phyloP scores from a whole-genome alignment of 2,329 filamentous ascomycete genomes.

The Colletotrichum scovillei region DNA sequence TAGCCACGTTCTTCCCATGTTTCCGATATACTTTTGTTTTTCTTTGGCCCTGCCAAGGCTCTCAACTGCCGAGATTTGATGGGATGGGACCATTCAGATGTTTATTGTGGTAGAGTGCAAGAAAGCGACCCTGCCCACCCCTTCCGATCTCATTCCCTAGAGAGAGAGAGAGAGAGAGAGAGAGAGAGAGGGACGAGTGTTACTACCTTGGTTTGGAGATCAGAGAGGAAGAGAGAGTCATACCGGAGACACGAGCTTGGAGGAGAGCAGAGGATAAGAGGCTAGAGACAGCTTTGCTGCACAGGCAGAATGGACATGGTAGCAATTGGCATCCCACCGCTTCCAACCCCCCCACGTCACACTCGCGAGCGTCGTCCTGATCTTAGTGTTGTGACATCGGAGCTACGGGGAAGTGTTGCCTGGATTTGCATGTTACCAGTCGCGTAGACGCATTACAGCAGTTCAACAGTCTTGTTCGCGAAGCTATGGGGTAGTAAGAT shows the following conservation, averaged over 20 bases:
- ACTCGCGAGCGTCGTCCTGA: not conserved
- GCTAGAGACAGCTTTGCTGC: not conserved
- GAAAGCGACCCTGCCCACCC: not conserved
- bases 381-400: not conserved
- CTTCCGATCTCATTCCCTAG: not conserved
- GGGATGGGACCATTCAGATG: not conserved
- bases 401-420: not conserved
- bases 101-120: not conserved
- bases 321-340: not conserved
- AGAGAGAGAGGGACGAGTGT: not conserved
- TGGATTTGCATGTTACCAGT: not conserved
- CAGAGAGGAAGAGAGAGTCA: not conserved
- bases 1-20: slow-evolving; percentile 4
- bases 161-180: not conserved
- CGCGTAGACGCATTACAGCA: not conserved
- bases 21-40: not conserved
- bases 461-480: not conserved
- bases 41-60: not conserved
- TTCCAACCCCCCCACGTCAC: not conserved
- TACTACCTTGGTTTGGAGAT: too few species aligned
- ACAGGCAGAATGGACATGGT: not conserved
- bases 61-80: slow-evolving; percentile 3
- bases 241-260: not conserved
- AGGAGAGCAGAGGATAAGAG: not conserved
- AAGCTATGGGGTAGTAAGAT: not conserved